Evolutionary conservation across 768 basidiomycete species (phyloP), one percentile per base, ranked within the genome.

Genomic region (Leucosporidium yakuticum): DNA sequence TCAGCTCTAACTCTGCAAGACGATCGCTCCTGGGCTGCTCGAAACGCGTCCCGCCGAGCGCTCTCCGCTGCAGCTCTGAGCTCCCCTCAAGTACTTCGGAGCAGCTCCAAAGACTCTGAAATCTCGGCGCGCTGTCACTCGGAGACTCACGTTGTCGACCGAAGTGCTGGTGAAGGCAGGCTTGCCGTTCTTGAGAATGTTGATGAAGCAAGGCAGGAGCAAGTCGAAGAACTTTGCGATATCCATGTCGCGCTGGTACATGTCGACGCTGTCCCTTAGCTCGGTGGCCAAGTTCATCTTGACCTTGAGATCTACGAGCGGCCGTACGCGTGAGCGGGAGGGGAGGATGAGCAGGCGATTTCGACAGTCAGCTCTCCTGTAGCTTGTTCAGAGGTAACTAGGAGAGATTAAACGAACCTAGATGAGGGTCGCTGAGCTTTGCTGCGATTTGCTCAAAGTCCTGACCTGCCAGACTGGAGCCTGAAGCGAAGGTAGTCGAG

Each of bases 191-290:
- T 59, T 11, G 17, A 76, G 65, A 34, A 73, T 67, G 58, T 69
- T 65, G 47, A 58, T 71, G 69, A 75, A 73, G 53, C 69, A 68
- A 6, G 76, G 76, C 3, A 76, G 61, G 29, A 76, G 62, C 23
- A 74, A 62, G 20, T 73, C 73, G 47, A 75, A 72, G 48, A 75
- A 67, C 14, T 61, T 54, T 6, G 63, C 65, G 20, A 71, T 67
- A 59, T 75, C 74, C 51, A 74, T 60, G 51, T 76, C 76, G 44
- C 74, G 69, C 57, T 64, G 64, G 60, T 73, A 73, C 64, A 73
- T 64, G 47, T 76, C 76, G 60, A 76, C 71, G 12, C 68, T 70
- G 44, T 76, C 76, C 23, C 74, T 61, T 23, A 76, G 71, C 49
- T 76, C 76, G 8, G 73, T 68, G 23, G 73, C 76, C 25, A 75